Base-by-base conservation (phyloP, 768 basidiomycete genomes). In the Mycena rebaudengoi region DNA sequence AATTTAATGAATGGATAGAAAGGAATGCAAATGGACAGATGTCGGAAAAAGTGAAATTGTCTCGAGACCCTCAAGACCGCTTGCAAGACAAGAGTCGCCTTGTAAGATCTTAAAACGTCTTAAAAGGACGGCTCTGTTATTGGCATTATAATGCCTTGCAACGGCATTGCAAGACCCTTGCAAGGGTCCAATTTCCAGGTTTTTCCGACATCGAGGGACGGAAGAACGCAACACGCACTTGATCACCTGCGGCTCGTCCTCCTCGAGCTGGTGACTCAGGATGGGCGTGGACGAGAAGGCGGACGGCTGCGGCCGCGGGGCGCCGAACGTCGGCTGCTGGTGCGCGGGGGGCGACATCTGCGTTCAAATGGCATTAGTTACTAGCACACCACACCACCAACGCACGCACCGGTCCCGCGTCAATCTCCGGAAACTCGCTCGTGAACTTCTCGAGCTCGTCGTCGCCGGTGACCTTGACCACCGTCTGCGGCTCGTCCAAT, bases 191-290 rank as follows among this genome's bases (percentile, higher is more conserved):
- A n/a, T n/a, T n/a, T n/a, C n/a, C n/a, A n/a, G n/a, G n/a, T n/a
- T n/a, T n/a, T n/a, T n/a, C n/a, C n/a, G n/a, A n/a, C n/a, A n/a
- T n/a, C n/a, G n/a, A n/a, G n/a, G n/a, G n/a, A n/a, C n/a, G n/a
- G n/a, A n/a, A n/a, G n/a, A n/a, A n/a, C n/a, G n/a, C n/a, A n/a
- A n/a, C n/a, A 73, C 86, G 43, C 69, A 94, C 94, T 85, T 91
- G 82, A 95, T 94, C 39, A 92, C 91, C 70, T 95, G 86, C 7
- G 94, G 92, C 75, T 96, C 94, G 23, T 93, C 92, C 73, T 93
- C 92, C 26, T 86, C 82, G 16, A 89, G 76, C 51, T 81, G 80
- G 66, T 91, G 90, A 67, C 80, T 86, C 40, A 93, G 78, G 60
- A 92, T 92, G 39, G 92, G 91, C 10, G 91, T 93, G 12, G 88